Evolutionary conservation across 768 basidiomycete species (phyloP), one percentile per base, ranked within the genome.

Genomic region (Lyophyllum decastes): DNA sequence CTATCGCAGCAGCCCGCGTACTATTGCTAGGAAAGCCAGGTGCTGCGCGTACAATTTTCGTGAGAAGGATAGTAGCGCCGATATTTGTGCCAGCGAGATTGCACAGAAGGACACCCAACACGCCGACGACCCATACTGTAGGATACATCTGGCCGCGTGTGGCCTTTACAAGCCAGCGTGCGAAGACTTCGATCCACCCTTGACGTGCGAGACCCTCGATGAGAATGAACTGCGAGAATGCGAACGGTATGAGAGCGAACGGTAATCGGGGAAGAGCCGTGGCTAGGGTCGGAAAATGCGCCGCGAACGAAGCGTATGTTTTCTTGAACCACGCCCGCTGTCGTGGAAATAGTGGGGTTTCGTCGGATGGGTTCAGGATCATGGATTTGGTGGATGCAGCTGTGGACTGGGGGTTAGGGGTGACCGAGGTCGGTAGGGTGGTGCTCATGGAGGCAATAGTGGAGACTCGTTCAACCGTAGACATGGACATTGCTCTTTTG

Each of bases 141-240:
- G 63, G 59, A 41, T 61, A 53, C 50, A 67, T 64, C 11, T 63
- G 49, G 24, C 66, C 57, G n/a, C 46, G 57, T 0, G 66, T 58
- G 19, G 66, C 66, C 55, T 61, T 64, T 0, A 48, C 56, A 17
- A 67, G 62, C 66, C 66, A 67, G 10, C 63, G 58, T 8, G 86
- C 89, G 67, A 95, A 96, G n/a, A 95, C 80, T 7, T 85, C 79
- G 7, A 96, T 92, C 95, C 95, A 99, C n/a, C 94, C 94, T 59
- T 88, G 86, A 60, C 85, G 80, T 21, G 87, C 79, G 2, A 99
- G 81, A 0, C 81, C 90, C 67, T 95, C 90, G 54, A 97, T 92
- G 53, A 99, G 85, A 61, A 98, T 93, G 74, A 98, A 98, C 73
- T 95, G 94, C 1, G 90, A 88, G 67, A 98, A 95, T 0, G 94